Evolutionary conservation across 2,329 filamentous ascomycete species (phyloP).

Genomic region (Xylaria sp.): DNA sequence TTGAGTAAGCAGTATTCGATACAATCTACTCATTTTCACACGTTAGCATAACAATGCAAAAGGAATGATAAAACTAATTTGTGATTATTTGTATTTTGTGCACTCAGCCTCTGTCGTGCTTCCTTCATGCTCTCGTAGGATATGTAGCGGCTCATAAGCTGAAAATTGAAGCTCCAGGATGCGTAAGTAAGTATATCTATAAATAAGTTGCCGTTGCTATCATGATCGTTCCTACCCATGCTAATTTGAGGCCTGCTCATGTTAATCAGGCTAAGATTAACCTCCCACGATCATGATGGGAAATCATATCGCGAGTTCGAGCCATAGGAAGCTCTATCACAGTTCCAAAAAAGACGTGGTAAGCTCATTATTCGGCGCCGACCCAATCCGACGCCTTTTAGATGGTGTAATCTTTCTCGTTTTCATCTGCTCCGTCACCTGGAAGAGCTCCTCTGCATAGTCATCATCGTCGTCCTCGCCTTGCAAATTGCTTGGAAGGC

Average conservation of each 20-base stretch:
- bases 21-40: neutral
- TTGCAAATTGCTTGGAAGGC: neutral
- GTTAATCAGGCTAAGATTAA: neutral
- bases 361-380: conserved; percentile 24
- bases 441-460: conserved; percentile 37
- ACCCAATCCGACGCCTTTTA: conserved; percentile 11
- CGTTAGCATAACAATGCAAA: neutral
- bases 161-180: neutral
- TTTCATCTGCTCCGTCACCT: conserved; percentile 36
- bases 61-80: neutral
- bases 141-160: neutral
- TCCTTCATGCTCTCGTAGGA: neutral
- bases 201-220: neutral
- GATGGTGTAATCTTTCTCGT: conserved; percentile 10
- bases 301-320: neutral
- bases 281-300: neutral
- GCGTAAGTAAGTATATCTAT: conserved; percentile 1
- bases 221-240: neutral
- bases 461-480: conserved; percentile 18
- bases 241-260: neutral
- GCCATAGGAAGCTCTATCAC: neutral
- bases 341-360: conserved; percentile 9
- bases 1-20: neutral
- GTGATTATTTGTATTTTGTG: neutral
- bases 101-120: neutral